Base-by-base conservation (phyloP, 176 grass and related monocot species). In the Bromus sterilis region DNA sequence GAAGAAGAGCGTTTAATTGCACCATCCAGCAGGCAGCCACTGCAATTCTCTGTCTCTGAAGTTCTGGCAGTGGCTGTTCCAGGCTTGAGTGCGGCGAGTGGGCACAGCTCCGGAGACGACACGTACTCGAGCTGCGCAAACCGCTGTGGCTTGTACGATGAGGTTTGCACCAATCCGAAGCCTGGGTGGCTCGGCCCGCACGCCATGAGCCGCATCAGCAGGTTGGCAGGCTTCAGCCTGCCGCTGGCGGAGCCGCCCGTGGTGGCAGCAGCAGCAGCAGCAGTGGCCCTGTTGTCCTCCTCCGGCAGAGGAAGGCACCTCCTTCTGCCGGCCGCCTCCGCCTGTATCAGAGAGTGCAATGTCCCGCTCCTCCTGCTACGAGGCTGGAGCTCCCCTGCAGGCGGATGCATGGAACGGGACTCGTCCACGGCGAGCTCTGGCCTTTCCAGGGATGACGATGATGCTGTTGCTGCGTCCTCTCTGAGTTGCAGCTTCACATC, bases 341-440 rank as follows among this genome's bases (percentile, higher is more conserved):
- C 89, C 74, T 87, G 89, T 80, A 98, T 98, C 55, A 98, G 63
- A 5, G 86, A 90, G 74, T 98, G 80, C 72, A 98, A 70, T 6
- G 90, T 98, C 62, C 84, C 80, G 11, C 76, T 88, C 75, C 80
- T 90, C 55, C 53, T 26, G 18, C 74, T 16, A 31, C 15, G 29
- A 48, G 15, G 42, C 5, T 48, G 44, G 2, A 11, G 1, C 41
- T 72, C 69, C 10, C 51, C 74, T 39, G 74, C 74, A 10, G 76
- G 18, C 62, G 26, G 57, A 63, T 7, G 37, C 3, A 31, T 13
- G 26, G 14, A 48, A 29, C 44, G 42, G 42, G 26, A 21, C 28
- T 85, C 76, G 33, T 66, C 75, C 18, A 21, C 48, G 8, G 78
- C 63, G 0, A 82, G 80, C 40, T 81, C 87, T n/a, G 43, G 35